phyloP scores from a whole-genome alignment of 2,329 filamentous ascomycete genomes.

The Mycosphaerelloides madeirae region DNA sequence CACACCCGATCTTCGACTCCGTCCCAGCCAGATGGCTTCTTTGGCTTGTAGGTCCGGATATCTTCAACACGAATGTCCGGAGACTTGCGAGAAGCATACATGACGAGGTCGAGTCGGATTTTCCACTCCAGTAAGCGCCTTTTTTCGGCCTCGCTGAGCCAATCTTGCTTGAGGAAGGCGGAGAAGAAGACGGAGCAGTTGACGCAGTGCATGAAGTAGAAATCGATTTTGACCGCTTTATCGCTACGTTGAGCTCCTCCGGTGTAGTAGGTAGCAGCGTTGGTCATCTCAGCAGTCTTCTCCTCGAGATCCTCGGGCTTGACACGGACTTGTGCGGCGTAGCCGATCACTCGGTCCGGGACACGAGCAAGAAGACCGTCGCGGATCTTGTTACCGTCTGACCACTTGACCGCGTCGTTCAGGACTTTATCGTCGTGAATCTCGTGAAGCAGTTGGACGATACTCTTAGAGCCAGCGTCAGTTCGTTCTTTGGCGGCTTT shows the following conservation, averaged over 20 bases:
- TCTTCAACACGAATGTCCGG: conserved; percentile 58
- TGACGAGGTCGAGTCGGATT: conserved; percentile 65
- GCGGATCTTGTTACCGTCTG: conserved; percentile 59
- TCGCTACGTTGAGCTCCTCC: conserved; percentile 58
- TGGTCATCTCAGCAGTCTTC: conserved; percentile 64
- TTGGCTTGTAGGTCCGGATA: conserved; percentile 57
- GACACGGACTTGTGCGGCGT: conserved; percentile 53
- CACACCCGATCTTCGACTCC: conserved; percentile 45
- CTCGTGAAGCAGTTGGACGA: conserved; percentile 59
- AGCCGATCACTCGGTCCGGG: conserved; percentile 56
- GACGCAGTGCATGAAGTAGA: conserved; percentile 68
- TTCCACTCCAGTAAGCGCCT: conserved; percentile 75
- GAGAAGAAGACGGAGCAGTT: conserved; percentile 72
- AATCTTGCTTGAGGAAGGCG: conserved; percentile 56
- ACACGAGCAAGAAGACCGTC: conserved; percentile 65
- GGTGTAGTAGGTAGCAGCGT: conserved; percentile 57
- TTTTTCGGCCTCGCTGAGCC: conserved; percentile 58
- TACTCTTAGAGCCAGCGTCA: conserved; percentile 29
- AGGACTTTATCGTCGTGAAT: conserved; percentile 56
- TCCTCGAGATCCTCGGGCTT: conserved; percentile 52
- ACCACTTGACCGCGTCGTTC: conserved; percentile 46
- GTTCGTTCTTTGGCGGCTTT: conserved; percentile 36
- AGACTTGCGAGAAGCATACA: conserved; percentile 66
- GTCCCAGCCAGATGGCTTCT: conserved; percentile 40
- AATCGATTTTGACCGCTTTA: conserved; percentile 72